Conservation (phyloP, 352 stramenopile species). For the Phytophthora aleatoria region DNA sequence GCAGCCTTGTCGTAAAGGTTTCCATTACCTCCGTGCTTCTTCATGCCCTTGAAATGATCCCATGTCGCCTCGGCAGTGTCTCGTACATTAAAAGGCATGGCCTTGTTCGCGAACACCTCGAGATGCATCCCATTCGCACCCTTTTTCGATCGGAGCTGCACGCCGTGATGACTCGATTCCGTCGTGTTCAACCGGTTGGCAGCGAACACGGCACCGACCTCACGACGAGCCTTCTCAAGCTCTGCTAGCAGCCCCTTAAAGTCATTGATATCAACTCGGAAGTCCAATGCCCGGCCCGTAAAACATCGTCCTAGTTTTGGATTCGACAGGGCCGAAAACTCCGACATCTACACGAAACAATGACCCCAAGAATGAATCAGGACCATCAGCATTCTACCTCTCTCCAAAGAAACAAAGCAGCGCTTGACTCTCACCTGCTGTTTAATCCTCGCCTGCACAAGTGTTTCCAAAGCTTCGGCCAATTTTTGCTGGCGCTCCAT, state of each 20-base stretch:
- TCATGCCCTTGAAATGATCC: constrained; percentile 46
- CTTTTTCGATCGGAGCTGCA: constrained; percentile 29
- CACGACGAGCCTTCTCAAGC: constrained; percentile 13
- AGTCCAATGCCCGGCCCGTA: constrained; percentile 23
- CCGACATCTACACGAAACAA: constrained; percentile 22
- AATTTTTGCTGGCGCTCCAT: constrained; percentile 41
- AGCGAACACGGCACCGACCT: not conserved
- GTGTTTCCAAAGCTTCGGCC: no score
- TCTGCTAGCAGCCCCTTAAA: constrained; percentile 14
- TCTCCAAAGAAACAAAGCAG: not conserved
- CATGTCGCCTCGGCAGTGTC: constrained; percentile 37
- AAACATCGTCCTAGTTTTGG: constrained; percentile 2
- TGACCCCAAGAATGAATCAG: not conserved
- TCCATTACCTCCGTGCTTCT: constrained; percentile 39
- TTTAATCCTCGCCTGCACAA: constrained; percentile 33
- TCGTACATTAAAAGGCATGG: constrained; percentile 41
- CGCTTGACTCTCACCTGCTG: constrained; percentile 2
- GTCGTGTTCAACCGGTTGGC: constrained; percentile 37
- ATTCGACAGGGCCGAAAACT: constrained; percentile 7
- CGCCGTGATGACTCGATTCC: constrained; percentile 24
- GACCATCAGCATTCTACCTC: constrained; percentile 1
- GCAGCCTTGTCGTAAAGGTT: constrained; percentile 40
- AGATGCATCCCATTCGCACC: constrained; percentile 26
- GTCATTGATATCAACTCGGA: constrained; percentile 26
- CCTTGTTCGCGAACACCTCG: constrained; percentile 44